Evolutionary conservation across 441 rosid species (phyloP).

Genomic region (Macaranga tanarius): DNA sequence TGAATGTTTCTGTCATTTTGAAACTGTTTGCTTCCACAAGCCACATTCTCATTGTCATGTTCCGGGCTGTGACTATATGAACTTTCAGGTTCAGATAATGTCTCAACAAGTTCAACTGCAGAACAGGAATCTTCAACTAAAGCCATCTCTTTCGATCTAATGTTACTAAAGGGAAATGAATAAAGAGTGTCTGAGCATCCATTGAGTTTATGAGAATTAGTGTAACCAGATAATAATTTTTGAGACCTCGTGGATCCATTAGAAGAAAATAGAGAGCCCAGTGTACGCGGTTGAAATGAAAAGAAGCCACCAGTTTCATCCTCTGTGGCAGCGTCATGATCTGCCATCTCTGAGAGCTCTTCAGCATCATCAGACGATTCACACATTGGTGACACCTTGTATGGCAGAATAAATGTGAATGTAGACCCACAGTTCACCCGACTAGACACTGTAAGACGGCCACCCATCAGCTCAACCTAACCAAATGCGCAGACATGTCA

Average conservation of each 20-base stretch:
- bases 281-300: constrained; percentile 65
- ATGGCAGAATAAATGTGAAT: constrained; percentile 82
- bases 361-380: constrained; percentile 73
- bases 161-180: constrained; percentile 37
- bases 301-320: constrained; percentile 73
- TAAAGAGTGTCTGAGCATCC: constrained; percentile 37
- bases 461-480: constrained; percentile 96
- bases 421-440: constrained; percentile 72
- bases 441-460: constrained; percentile 83
- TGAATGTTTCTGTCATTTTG: constrained; percentile 26
- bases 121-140: constrained; percentile 57
- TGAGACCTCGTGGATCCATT: constrained; percentile 51
- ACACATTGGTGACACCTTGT: constrained; percentile 56
- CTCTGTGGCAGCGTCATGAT: constrained; percentile 51
- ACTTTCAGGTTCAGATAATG: constrained; percentile 49
- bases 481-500: constrained; percentile 27
- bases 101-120: constrained; percentile 38
- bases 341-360: constrained; percentile 62
- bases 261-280: constrained; percentile 70
- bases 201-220: constrained; percentile 38
- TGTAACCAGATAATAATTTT: constrained; percentile 41
- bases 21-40: constrained; percentile 29
- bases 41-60: constrained; percentile 29
- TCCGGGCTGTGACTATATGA: constrained; percentile 40
- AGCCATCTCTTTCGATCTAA: constrained; percentile 39